phyloP scores from a whole-genome alignment of 2,329 filamentous ascomycete genomes.

The Aureobasidium mangrovei region DNA sequence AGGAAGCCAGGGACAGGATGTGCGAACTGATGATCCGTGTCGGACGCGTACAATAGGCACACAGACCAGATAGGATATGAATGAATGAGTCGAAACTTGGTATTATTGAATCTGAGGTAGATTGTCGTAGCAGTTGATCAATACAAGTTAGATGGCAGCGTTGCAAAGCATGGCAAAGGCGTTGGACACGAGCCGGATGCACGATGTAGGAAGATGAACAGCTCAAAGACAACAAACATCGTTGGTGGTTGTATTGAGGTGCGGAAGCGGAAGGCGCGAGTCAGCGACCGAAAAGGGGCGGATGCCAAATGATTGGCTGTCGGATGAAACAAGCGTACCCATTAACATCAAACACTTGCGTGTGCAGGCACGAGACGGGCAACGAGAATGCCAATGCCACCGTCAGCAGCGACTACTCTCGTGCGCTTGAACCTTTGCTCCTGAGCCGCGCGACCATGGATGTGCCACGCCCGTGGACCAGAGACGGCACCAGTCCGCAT shows the following conservation, averaged over 20 bases:
- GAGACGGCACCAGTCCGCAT: neutral
- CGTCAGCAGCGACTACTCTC: no score
- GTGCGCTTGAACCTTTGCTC: neutral
- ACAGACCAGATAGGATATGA: neutral
- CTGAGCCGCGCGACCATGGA: neutral
- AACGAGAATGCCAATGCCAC: neutral
- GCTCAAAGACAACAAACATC: neutral
- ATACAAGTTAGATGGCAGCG: neutral
- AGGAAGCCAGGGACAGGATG: neutral
- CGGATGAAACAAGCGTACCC: neutral
- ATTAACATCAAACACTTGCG: neutral
- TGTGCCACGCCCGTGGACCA: constrained; percentile 3
- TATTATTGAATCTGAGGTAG: no score
- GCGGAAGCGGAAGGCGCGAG: neutral
- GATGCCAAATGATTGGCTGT: neutral
- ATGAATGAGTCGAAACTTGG: no score
- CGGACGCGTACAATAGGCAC: neutral
- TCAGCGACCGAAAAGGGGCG: neutral
- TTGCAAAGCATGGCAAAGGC: neutral
- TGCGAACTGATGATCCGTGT: constrained; percentile 1
- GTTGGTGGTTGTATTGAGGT: neutral
- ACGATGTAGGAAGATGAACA: no score
- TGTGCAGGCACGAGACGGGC: neutral
- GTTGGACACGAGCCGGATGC: neutral
- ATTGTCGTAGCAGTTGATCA: neutral